Percentiles rank a stretch among this genome's conserved stretches.
These are phyloP conservation scores for Trichoderma hamatum DNA, from an alignment of 2,329 filamentous ascomycete genomes.

Conservation along the genomic window DNA sequence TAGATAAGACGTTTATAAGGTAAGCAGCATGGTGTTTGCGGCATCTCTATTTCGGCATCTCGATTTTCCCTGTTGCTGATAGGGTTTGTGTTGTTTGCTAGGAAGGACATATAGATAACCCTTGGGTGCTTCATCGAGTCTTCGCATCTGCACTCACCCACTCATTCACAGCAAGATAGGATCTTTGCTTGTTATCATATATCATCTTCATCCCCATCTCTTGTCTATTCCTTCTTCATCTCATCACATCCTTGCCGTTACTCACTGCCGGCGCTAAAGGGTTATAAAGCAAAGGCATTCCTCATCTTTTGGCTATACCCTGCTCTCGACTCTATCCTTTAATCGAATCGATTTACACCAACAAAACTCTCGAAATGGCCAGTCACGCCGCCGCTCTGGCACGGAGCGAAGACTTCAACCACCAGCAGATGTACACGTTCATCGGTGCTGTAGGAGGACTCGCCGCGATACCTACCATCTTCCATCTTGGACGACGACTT, in stretches of 20 bases:
- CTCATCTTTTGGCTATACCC: neutral
- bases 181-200: neutral
- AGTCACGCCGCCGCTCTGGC: neutral
- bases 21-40: no score
- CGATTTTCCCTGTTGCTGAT: neutral
- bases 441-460: slow-evolving; percentile 21
- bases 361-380: neutral
- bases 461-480: slow-evolving; percentile 23
- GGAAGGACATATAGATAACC: slow-evolving; percentile 13
- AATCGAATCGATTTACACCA: neutral
- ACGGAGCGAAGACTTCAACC: slow-evolving; percentile 10
- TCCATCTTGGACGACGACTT: slow-evolving; percentile 24
- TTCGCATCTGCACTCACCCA: neutral
- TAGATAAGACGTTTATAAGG: neutral
- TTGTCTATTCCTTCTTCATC: neutral
- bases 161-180: slow-evolving; percentile 14
- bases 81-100: neutral
- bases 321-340: neutral
- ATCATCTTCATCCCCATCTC: neutral
- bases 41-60: no score
- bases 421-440: slow-evolving; percentile 19
- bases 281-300: neutral
- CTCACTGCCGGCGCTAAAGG: neutral
- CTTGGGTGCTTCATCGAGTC: neutral
- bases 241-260: neutral